A percentile compares a stretch with the other conserved stretches of the same genome.
These are phyloP conservation scores for Rhodomyrtus psidioides DNA, from an alignment of 441 rosid genomes.

Conservation along the genomic window DNA sequence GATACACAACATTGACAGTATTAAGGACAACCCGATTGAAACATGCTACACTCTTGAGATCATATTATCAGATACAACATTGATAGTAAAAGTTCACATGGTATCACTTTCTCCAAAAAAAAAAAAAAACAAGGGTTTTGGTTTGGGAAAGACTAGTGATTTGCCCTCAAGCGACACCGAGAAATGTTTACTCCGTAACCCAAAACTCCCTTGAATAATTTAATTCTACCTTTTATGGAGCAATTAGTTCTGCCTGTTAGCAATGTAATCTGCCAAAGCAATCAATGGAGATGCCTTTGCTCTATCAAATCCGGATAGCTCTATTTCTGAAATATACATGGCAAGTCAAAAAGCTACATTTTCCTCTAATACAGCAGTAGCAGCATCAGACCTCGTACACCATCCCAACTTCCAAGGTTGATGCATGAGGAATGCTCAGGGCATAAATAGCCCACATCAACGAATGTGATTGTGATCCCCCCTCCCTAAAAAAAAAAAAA, in stretches of 20 bases:
- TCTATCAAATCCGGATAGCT: conserved; percentile 39
- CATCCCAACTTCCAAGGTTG: conserved; percentile 30
- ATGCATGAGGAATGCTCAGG: conserved; percentile 23
- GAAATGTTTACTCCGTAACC: background rate
- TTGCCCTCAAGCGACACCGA: background rate
- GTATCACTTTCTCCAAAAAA: no score
- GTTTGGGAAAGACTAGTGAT: background rate
- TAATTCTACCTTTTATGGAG: background rate
- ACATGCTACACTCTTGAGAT: no score
- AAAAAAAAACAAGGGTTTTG: no score
- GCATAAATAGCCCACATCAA: conserved; percentile 19
- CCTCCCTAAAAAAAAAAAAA: no score
- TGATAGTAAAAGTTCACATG: no score
- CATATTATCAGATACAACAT: no score
- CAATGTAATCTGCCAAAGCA: conserved; percentile 89
- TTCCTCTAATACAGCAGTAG: background rate
- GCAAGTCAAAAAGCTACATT: background rate
- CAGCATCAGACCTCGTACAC: conserved; percentile 22
- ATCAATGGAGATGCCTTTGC: conserved; percentile 70
- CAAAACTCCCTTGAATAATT: background rate
- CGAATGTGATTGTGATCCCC: no score
- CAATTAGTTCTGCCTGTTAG: conserved; percentile 60
- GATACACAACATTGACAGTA: no score
- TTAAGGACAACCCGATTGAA: no score
- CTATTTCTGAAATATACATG: background rate